Evolutionary conservation across 176 grass and related monocot species (phyloP), one percentile per base, ranked within the genome.

Genomic region (Ananas comosus): DNA sequence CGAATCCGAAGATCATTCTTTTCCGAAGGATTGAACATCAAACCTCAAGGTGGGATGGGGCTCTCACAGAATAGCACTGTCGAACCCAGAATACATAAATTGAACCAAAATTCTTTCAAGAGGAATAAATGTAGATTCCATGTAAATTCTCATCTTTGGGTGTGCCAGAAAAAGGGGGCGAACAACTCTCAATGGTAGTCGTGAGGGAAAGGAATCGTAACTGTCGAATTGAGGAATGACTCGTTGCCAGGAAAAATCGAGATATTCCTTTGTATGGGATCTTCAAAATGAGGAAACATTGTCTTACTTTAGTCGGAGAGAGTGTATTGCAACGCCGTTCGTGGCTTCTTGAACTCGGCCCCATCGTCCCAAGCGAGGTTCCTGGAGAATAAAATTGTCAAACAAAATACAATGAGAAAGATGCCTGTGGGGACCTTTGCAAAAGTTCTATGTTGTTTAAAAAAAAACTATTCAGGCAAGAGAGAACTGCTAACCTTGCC

Each of bases 351-450:
- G 73, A 69, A 88, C 57, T 49, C 57, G 68, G 1, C 77, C 91
- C 87, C 87, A 96, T 78, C 84, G 87, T 51, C 91, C 91, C 63
- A 96, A 75, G 14, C 91, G 84, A 53, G 85, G 91, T 68, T 96
- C 91, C 91, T 96, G 67, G 69, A 51, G 19, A 75, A 71, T 68
- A 0, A 85, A 72, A 75, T 17, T 12, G 18, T 23, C 3, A 82
- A 19, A 29, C 51, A 66, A 5, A 10, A 16, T 9, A 21, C 12
- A 4, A 71, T 2, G 10, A 63, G 51, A 53, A 59, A 22, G 8
- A 80, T 19, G 12, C 22, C 64, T 3, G 9, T 21, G 14, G 25
- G 6, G 10, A 66, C 33, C 16, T 4, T 13, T 16, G 52, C 6
- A 61, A 19, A 61, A 61, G 14, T 61, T 10, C 33, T 42, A 42